Conservation (phyloP, 2,329 filamentous ascomycete genomes). For the Talaromyces sp. region DNA sequence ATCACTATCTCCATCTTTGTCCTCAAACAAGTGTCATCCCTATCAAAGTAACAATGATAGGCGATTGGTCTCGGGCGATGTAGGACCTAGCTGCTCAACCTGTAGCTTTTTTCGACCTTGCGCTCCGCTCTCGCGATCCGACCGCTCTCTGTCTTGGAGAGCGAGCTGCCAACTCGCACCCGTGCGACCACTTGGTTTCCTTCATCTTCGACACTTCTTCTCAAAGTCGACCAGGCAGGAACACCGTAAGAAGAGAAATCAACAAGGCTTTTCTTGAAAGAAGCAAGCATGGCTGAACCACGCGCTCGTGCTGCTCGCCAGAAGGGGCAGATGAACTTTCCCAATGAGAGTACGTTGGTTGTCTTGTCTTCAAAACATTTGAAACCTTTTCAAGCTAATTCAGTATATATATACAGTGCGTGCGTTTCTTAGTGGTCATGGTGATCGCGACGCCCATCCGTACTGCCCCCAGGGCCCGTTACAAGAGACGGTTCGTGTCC, state of each 20-base stretch:
- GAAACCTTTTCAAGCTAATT: neutral
- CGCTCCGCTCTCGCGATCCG: neutral
- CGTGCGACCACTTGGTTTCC: neutral
- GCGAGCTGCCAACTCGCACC: neutral
- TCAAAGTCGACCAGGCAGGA: neutral
- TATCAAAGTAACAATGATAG: neutral
- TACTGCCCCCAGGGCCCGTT: slow-evolving; percentile 76
- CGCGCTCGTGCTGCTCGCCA: slow-evolving; percentile 73
- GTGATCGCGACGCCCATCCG: slow-evolving; percentile 38
- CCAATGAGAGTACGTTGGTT: slow-evolving; percentile 61
- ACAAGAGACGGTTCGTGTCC: slow-evolving; percentile 74
- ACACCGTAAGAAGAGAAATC: neutral
- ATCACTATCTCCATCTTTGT: neutral
- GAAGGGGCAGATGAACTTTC: slow-evolving; percentile 78
- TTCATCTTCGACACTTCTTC: neutral
- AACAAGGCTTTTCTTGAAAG: slow-evolving; percentile 3
- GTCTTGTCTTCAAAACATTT: neutral
- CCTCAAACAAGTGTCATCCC: neutral
- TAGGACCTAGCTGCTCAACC: neutral
- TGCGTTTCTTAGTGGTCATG: slow-evolving; percentile 41
- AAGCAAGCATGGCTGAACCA: slow-evolving; percentile 60
- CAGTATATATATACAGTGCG: slow-evolving; percentile 26
- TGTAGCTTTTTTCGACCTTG: neutral
- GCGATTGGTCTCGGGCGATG: neutral
- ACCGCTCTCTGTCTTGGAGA: neutral